phyloP scores from a whole-genome alignment of 306 rosid species.

The Inga laurina region DNA sequence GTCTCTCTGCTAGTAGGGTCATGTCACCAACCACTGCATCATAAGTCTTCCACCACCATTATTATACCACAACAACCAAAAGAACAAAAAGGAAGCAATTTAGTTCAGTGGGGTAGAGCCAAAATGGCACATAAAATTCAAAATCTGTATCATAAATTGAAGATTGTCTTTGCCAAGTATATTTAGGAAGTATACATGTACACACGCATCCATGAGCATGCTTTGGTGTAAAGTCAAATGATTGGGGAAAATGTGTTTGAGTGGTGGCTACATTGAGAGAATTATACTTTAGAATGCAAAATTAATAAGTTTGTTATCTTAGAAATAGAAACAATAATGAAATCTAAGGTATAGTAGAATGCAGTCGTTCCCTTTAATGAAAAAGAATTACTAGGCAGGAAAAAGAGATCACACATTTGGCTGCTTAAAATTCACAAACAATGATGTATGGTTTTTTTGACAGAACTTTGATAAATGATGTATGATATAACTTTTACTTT shows the following conservation, averaged over 20 bases:
- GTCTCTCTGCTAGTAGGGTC: slow-evolving; percentile 52
- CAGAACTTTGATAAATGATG: not conserved
- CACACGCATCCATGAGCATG: not conserved
- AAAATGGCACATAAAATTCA: not conserved
- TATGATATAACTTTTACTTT: not conserved
- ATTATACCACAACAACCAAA: slow-evolving; percentile 24
- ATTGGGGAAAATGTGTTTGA: not conserved
- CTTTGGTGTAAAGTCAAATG: not conserved
- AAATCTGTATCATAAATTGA: not conserved
- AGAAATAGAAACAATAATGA: not conserved
- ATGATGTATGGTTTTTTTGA: not conserved
- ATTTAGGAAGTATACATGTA: not conserved
- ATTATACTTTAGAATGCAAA: not conserved
- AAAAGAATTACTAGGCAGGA: not conserved
- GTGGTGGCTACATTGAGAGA: not conserved
- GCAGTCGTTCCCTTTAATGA: not conserved
- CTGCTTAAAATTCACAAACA: not conserved
- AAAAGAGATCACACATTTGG: not conserved
- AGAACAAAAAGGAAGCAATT: not conserved
- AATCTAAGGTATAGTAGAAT: not conserved
- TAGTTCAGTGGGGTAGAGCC: not conserved
- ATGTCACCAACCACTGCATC: slow-evolving; percentile 68
- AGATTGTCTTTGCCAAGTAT: not conserved
- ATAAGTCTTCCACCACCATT: slow-evolving; percentile 45
- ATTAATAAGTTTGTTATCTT: not conserved